Conservation (phyloP, 1,284 basidiomycete genomes). For the Pyrrhoderma lamaoense region DNA sequence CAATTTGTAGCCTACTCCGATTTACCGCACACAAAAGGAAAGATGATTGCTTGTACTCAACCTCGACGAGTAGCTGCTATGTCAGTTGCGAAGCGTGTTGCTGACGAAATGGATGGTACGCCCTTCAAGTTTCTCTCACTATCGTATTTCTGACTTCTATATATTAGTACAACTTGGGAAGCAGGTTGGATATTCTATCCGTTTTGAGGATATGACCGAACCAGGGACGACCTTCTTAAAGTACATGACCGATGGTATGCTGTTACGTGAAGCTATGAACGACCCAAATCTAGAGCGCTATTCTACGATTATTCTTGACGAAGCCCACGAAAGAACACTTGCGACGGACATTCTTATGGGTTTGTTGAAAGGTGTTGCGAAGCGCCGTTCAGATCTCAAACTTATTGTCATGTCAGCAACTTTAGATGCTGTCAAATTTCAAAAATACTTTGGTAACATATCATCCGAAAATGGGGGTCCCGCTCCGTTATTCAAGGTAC, state of each 20-base stretch:
- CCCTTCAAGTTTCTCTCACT: constrained; percentile 14
- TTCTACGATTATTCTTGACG: constrained; percentile 96
- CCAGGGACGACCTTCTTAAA: constrained; percentile 88
- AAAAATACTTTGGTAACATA: constrained; percentile 71
- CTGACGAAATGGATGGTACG: constrained; percentile 95
- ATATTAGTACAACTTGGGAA: constrained; percentile 77
- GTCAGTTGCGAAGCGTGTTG: constrained; percentile 97
- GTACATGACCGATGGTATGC: constrained; percentile 99
- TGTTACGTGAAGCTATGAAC: constrained; percentile 95
- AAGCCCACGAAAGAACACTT: constrained; percentile 97
- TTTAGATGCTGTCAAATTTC: constrained; percentile 94
- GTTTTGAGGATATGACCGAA: constrained; percentile 98
- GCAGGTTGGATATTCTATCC: constrained; percentile 96
- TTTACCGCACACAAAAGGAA: constrained; percentile 80
- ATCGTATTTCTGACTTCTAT: neutral
- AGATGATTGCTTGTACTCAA: constrained; percentile 95
- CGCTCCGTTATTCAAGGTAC: constrained; percentile 93
- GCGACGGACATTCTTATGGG: constrained; percentile 99
- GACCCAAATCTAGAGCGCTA: constrained; percentile 87
- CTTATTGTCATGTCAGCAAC: constrained; percentile 99
- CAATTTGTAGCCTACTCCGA: constrained; percentile 96
- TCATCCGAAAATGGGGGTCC: constrained; percentile 17
- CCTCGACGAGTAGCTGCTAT: constrained; percentile 96
- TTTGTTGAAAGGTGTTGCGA: constrained; percentile 70
- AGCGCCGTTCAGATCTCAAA: constrained; percentile 84